Conservation (phyloP, 2,329 filamentous ascomycete species). For the Xylariaceae sp. region DNA sequence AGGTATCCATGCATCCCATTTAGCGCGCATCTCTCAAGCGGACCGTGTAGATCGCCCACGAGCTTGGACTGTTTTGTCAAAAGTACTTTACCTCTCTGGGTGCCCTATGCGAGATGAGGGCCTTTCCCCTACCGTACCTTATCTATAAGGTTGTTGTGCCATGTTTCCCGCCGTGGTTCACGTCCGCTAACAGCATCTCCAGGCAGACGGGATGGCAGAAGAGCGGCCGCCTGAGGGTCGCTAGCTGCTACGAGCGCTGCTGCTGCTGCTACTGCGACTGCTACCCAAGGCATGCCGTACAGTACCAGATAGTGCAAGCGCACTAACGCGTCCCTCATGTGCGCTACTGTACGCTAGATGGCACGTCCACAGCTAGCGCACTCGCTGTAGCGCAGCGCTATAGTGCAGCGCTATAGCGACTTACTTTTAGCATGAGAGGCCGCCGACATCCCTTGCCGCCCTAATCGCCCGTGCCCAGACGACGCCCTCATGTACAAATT, state of each 20-base stretch:
- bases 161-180: too few relatives aligned
- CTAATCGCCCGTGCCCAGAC: conserved; percentile 7
- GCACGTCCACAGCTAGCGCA: not conserved
- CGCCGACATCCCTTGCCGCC: conserved; percentile 14
- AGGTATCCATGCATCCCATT: conserved; percentile 2
- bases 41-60: conserved; percentile 10
- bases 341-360: not conserved
- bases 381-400: not conserved
- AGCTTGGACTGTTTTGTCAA: conserved; percentile 8
- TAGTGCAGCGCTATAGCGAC: not conserved
- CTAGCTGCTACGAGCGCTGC: not conserved
- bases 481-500: not conserved
- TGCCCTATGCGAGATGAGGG: not conserved
- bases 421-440: not conserved
- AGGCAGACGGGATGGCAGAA: not conserved
- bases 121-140: not conserved
- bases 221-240: not conserved
- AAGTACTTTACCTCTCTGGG: conserved; percentile 8
- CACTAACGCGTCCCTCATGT: not conserved
- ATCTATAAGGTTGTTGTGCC: not conserved
- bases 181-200: too few relatives aligned
- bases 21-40: not conserved
- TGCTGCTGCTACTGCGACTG: not conserved
- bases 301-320: not conserved
- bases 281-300: too few relatives aligned